Evolutionary conservation across 2,329 filamentous ascomycete species (phyloP).

Genomic region (Colletotrichum liaoningense): DNA sequence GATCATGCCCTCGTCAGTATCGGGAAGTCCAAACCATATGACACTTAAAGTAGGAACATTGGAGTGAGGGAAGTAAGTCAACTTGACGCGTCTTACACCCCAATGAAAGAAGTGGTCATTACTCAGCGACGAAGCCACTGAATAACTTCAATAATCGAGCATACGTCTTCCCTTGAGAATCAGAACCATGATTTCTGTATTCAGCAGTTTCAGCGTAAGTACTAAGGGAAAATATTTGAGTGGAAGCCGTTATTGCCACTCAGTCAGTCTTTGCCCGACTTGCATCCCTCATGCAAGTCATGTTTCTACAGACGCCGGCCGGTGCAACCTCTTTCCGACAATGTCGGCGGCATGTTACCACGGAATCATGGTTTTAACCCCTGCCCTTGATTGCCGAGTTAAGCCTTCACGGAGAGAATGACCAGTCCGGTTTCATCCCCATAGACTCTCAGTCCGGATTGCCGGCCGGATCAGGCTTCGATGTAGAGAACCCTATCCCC

Average conservation of each 20-base stretch:
- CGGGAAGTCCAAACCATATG: neutral
- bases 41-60: neutral
- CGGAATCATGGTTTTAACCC: neutral
- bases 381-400: neutral
- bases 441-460: neutral
- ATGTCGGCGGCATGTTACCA: neutral
- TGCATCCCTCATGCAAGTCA: neutral
- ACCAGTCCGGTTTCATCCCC: neutral
- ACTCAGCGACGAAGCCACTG: neutral
- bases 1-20: neutral
- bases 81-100: neutral
- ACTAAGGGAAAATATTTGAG: accelerated
- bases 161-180: too few relatives aligned
- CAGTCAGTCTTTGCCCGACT: neutral
- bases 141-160: neutral
- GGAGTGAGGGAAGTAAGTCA: neutral
- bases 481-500: neutral
- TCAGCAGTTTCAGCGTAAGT: neutral
- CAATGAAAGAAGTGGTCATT: neutral
- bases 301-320: neutral
- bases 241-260: neutral
- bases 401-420: neutral
- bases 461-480: neutral
- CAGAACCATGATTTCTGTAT: too few relatives aligned
- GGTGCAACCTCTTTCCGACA: neutral